Evolutionary conservation across 192 early-diverging fungal species (phyloP), one percentile per base, ranked within the genome.

Genomic region (Coemansia sp.): DNA sequence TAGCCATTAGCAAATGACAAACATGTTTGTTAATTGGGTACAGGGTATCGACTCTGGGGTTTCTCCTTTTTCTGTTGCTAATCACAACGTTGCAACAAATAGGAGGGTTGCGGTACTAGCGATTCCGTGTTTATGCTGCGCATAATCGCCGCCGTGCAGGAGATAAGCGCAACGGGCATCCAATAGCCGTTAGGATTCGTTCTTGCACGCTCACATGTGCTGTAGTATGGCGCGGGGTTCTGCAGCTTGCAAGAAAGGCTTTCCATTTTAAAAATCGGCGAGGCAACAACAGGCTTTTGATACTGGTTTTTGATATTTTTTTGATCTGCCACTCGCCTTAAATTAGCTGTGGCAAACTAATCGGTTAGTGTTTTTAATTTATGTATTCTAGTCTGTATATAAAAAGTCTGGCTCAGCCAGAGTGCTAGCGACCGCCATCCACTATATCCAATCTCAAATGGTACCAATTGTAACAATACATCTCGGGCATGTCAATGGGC

Each of bases 141-240:
- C 21, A 23, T 53, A 53, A 53, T 53, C 52, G 52, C 52, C 52
- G 52, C 22, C 25, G 21, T 53, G 52, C 52, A 53, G 21, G 4
- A 53, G 52, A 53, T 53, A 53, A 53, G 52, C 52, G 52, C 22
- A 53, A 26, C 52, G 25, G 2, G 25, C 12, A 54, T 39, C 49
- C 52, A 26, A 61, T 61, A 25, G 5, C 45, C 39, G 14, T 23
- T 17, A n/a, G 12, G 47, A 51, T 22, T 12, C 27, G 19, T 12
- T 25, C n/a, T 47, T 47, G 43, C 43, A 47, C 43, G 16, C 43
- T 12, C 43, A 47, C 43, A 47, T 47, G 43, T 47, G 43, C 43
- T n/a, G n/a, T 35, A 6, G 31, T 35, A 35, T 9, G 31, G 31
- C 31, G 31, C 31, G 31, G 31, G 31, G 31, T 35, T 35, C 31